Conservation (phyloP, 345 rosid genomes). For the Salix brachista region DNA sequence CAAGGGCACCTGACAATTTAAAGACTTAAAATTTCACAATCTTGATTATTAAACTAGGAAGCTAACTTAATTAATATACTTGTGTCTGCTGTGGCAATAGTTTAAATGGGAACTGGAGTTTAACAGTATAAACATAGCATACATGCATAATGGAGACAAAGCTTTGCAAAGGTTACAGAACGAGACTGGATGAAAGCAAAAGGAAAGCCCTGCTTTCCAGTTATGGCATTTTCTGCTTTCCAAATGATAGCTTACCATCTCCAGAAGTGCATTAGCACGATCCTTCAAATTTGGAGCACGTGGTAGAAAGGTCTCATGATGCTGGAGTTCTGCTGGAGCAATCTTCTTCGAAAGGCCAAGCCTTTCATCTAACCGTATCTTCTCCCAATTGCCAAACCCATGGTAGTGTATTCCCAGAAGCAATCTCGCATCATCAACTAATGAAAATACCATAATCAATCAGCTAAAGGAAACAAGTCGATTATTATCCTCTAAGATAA, state of each 20-base stretch:
- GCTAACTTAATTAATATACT: neutral
- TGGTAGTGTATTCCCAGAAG: constrained; percentile 86
- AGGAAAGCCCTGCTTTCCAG: neutral
- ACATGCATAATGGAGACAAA: neutral
- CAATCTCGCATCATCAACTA: constrained; percentile 98
- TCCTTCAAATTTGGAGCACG: constrained; percentile 98
- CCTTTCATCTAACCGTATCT: constrained; percentile 83
- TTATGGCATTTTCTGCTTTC: neutral
- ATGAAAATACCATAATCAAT: constrained; percentile 13
- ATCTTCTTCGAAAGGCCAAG: constrained; percentile 93
- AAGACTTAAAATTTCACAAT: neutral
- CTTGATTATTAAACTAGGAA: neutral
- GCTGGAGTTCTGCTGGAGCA: constrained; percentile 98
- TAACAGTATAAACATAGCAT: neutral
- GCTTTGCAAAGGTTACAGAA: neutral
- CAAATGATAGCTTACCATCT: constrained; percentile 55
- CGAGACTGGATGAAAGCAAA: neutral
- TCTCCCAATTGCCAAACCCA: constrained; percentile 99
- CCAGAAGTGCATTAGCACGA: constrained; percentile 96
- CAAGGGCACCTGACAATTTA: neutral
- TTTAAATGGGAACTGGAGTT: neutral
- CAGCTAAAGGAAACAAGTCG: neutral
- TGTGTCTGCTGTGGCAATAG: neutral
- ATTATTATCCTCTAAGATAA: neutral
- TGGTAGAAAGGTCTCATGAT: constrained; percentile 97